Evolutionary conservation across 208 protist genomes (phyloP).

Genomic region (Acanthamoeba triangularis): DNA sequence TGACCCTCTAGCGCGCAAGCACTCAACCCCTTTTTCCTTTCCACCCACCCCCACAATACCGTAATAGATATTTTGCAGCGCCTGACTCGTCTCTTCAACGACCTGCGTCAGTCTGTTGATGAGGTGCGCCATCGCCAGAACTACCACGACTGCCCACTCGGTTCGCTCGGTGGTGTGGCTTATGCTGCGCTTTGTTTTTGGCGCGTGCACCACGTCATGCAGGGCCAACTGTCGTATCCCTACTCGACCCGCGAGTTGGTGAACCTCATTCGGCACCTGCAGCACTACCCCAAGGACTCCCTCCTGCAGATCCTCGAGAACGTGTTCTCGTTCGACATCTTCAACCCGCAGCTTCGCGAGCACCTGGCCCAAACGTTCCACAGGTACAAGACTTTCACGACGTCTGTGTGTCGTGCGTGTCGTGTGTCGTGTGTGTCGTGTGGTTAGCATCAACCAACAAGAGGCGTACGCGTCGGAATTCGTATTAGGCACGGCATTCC

Average conservation of each 20-base stretch:
- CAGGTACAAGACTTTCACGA: not conserved
- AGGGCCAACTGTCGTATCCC: slow-evolving; percentile 93
- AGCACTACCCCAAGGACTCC: slow-evolving; percentile 93
- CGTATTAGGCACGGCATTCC: slow-evolving; percentile 42
- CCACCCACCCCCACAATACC: too few species aligned
- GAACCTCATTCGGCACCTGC: slow-evolving; percentile 95
- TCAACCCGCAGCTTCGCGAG: slow-evolving; percentile 74
- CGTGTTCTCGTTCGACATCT: slow-evolving; percentile 81
- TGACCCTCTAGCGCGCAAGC: not conserved
- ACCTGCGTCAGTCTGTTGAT: slow-evolving; percentile 16
- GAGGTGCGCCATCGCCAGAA: not conserved
- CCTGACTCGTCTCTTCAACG: slow-evolving; percentile 58
- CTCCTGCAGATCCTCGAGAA: slow-evolving; percentile 80
- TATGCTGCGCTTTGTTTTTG: not conserved
- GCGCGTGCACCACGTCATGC: not conserved
- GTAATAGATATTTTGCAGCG: slow-evolving; percentile 51
- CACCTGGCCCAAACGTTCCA: slow-evolving; percentile 77
- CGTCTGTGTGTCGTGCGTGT: too few species aligned
- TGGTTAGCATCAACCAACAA: not conserved
- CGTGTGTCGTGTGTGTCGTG: too few species aligned
- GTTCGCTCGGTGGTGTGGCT: slow-evolving; percentile 72
- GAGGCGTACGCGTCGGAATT: not conserved
- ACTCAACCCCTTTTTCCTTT: not conserved
- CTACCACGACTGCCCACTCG: not conserved
- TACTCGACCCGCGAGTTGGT: slow-evolving; percentile 94